These are phyloP conservation scores for Apiotrichum akiyoshidainum DNA, from an alignment of 1,284 basidiomycete species.

Conservation along the genomic window DNA sequence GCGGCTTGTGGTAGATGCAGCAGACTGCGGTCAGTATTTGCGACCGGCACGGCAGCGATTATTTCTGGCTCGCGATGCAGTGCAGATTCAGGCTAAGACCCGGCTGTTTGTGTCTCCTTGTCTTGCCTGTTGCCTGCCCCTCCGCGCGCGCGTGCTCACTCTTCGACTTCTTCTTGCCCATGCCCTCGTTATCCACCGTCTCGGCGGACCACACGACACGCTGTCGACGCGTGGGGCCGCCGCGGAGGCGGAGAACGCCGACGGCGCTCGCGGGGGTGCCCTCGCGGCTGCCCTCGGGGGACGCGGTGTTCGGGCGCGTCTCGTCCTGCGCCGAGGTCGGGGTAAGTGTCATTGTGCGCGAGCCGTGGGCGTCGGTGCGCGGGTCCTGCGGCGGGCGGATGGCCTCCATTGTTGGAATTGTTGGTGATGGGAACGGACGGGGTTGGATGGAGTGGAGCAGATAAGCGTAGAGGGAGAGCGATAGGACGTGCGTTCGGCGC, in stretches of 20 bases:
- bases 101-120: too few relatives aligned
- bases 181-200: conserved; percentile 53
- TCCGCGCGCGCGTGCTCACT: conserved; percentile 39
- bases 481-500: too few relatives aligned
- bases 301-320: conserved; percentile 11
- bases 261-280: conserved; percentile 17
- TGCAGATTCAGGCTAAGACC: not conserved
- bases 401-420: conserved; percentile 50
- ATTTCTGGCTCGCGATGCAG: too few relatives aligned
- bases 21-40: conserved; percentile 44
- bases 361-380: conserved; percentile 21
- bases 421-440: too few relatives aligned
- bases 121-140: too few relatives aligned
- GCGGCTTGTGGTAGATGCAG: conserved; percentile 55
- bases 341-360: conserved; percentile 34
- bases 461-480: not conserved
- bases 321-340: conserved; percentile 16
- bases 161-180: conserved; percentile 54
- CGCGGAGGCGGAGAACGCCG: conserved; percentile 47
- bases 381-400: conserved; percentile 32
- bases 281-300: conserved; percentile 7
- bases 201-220: conserved; percentile 51
- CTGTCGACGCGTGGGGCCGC: conserved; percentile 35
- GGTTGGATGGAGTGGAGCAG: not conserved
- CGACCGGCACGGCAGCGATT: too few relatives aligned